A percentile compares a stretch with the other conserved stretches of the same genome.
Evolutionary conservation across 2,329 filamentous ascomycete genomes (phyloP).

Genomic region (Neonectria hederae): DNA sequence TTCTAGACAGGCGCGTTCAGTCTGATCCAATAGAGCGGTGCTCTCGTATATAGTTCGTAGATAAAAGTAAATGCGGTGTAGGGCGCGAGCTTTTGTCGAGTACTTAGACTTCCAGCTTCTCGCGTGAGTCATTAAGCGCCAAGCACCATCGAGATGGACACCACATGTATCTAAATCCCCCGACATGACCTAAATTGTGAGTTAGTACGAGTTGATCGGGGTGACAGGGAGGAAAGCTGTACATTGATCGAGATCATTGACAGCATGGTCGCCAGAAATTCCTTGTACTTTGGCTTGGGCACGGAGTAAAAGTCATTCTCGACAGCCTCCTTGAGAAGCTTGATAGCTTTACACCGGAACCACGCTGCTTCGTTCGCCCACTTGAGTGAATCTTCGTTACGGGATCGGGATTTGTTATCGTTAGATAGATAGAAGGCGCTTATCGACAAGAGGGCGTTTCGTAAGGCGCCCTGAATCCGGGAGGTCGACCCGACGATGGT

Average conservation of each 20-base stretch:
- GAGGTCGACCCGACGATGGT: slow-evolving; percentile 35
- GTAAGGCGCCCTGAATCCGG: slow-evolving; percentile 33
- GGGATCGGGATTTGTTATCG: slow-evolving; percentile 19
- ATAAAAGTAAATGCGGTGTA: slow-evolving; percentile 42
- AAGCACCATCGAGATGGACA: slow-evolving; percentile 37
- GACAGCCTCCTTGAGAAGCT: slow-evolving; percentile 36
- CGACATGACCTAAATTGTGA: slow-evolving; percentile 35
- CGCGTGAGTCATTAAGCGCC: slow-evolving; percentile 32
- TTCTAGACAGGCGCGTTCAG: neutral
- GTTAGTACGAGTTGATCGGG: neutral
- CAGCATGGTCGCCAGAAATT: slow-evolving; percentile 42
- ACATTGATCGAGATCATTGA: slow-evolving; percentile 44
- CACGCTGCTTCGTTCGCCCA: slow-evolving; percentile 32
- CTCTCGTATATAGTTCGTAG: slow-evolving; percentile 38
- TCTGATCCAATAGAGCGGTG: slow-evolving; percentile 19
- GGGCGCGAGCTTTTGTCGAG: slow-evolving; percentile 28
- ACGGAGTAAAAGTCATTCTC: slow-evolving; percentile 31
- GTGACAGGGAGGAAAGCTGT: neutral
- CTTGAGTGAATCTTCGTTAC: slow-evolving; percentile 25
- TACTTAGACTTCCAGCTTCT: slow-evolving; percentile 31
- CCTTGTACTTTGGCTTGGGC: slow-evolving; percentile 39
- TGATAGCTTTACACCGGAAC: slow-evolving; percentile 32
- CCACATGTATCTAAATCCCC: slow-evolving; percentile 38
- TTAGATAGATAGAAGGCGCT: slow-evolving; percentile 42
- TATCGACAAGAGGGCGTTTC: slow-evolving; percentile 39